These are phyloP conservation scores for Keithomyces neogunnii DNA, from an alignment of 2,329 filamentous ascomycete genomes.

Conservation along the genomic window DNA sequence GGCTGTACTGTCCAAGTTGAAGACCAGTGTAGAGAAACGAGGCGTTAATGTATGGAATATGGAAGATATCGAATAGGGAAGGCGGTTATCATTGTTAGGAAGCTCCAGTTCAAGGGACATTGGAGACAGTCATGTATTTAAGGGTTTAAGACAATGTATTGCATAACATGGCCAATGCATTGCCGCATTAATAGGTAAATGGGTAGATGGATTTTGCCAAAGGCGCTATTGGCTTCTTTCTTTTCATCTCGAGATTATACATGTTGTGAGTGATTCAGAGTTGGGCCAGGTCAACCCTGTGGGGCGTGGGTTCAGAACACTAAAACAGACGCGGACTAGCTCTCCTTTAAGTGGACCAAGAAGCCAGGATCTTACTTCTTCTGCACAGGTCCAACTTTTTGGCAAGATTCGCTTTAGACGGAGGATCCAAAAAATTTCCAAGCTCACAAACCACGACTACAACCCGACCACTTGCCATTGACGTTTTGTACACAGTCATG, in stretches of 20 bases:
- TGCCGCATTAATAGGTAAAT: not conserved
- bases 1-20: slow-evolving; percentile 44
- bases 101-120: not conserved
- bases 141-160: slow-evolving; percentile 7
- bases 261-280: no score
- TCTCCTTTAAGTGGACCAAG: no score
- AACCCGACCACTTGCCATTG: not conserved
- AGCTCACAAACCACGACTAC: not conserved
- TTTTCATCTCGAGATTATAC: no score
- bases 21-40: slow-evolving; percentile 37
- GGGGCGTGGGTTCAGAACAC: no score
- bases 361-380: no score
- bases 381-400: no score
- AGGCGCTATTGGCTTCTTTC: no score
- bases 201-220: no score
- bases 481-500: slow-evolving; percentile 15
- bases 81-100: not conserved
- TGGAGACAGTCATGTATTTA: slow-evolving; percentile 13
- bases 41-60: slow-evolving; percentile 42
- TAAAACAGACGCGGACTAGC: no score
- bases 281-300: no score
- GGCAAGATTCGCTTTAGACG: not conserved
- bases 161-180: not conserved
- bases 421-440: slow-evolving; percentile 6
- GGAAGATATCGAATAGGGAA: slow-evolving; percentile 36